These are phyloP conservation scores for Bruguiera hainesii DNA, from an alignment of 441 rosid genomes.

Conservation along the genomic window DNA sequence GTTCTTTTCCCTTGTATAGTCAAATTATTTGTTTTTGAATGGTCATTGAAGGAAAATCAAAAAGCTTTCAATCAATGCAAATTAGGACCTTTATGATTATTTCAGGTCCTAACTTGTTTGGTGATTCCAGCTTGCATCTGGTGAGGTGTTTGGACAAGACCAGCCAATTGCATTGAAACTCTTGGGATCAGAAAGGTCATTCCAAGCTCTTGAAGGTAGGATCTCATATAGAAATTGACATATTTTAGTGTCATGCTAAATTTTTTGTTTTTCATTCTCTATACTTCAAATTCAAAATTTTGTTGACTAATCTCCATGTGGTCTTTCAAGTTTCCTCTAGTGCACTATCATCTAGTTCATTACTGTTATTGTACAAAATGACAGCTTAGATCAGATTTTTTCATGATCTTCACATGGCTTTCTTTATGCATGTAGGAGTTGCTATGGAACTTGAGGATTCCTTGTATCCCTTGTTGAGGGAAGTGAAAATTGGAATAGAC, in stretches of 20 bases:
- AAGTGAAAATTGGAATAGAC: constrained; percentile 76
- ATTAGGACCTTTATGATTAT: neutral
- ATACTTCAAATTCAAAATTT: neutral
- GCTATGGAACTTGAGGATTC: constrained; percentile 99
- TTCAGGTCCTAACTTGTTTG: constrained; percentile 10
- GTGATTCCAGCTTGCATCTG: constrained; percentile 76
- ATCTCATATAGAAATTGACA: neutral
- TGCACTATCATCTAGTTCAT: neutral
- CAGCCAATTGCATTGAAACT: constrained; percentile 87
- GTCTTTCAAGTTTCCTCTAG: too few species aligned
- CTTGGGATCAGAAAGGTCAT: constrained; percentile 86
- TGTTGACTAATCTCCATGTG: neutral
- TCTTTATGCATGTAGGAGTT: constrained; percentile 49
- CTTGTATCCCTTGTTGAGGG: constrained; percentile 83
- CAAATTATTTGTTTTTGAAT: too few species aligned
- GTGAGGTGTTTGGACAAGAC: constrained; percentile 85
- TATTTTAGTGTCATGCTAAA: neutral
- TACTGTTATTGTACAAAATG: neutral
- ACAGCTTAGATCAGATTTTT: neutral
- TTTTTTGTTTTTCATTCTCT: neutral
- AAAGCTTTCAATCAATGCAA: neutral
- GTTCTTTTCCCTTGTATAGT: too few species aligned
- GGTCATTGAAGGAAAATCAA: too few species aligned
- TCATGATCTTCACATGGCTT: constrained; percentile 10
- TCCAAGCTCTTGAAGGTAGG: constrained; percentile 90